Percentiles rank a stretch among this genome's conserved stretches.
phyloP scores from a whole-genome alignment of 2,329 filamentous ascomycete genomes.

The Arachnomyces sp. region DNA sequence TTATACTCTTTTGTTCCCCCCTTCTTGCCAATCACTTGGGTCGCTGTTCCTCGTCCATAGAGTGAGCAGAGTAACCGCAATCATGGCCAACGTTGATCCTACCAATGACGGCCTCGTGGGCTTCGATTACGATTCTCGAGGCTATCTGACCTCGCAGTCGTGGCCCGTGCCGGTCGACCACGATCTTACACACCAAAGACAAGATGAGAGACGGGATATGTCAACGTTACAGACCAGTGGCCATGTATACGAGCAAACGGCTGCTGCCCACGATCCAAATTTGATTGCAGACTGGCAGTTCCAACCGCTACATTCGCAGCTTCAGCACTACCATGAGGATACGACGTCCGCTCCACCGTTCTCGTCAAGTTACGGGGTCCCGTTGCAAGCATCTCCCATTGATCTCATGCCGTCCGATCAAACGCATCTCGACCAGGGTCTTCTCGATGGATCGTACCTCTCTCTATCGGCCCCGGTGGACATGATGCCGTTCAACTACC shows the following conservation, averaged over 20 bases:
- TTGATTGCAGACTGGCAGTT: conserved; percentile 41
- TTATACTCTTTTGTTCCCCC: conserved; percentile 9
- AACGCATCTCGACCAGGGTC: conserved; percentile 51
- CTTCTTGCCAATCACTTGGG: conserved; percentile 11
- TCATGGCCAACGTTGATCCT: conserved; percentile 39
- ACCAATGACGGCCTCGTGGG: conserved; percentile 37
- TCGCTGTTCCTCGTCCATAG: conserved; percentile 13
- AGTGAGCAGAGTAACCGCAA: conserved; percentile 11
- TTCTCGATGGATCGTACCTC: conserved; percentile 57
- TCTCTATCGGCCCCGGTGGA: conserved; percentile 49
- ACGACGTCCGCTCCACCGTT: conserved; percentile 48
- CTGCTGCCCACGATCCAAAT: conserved; percentile 34
- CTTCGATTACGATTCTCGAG: conserved; percentile 41
- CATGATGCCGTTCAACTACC: conserved; percentile 62
- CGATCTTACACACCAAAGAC: conserved; percentile 21
- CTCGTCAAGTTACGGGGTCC: conserved; percentile 46
- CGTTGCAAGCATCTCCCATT: conserved; percentile 42
- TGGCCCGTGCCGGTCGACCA: conserved; percentile 39
- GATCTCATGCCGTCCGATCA: conserved; percentile 50
- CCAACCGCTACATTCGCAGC: conserved; percentile 31
- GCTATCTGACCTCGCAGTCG: conserved; percentile 34
- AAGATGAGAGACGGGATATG: conserved; percentile 32
- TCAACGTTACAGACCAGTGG: conserved; percentile 37
- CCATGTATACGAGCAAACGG: conserved; percentile 35
- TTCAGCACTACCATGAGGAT: conserved; percentile 42